phyloP scores from a whole-genome alignment of 2,329 filamentous ascomycete species.

The Erysiphe neolycopersici region DNA sequence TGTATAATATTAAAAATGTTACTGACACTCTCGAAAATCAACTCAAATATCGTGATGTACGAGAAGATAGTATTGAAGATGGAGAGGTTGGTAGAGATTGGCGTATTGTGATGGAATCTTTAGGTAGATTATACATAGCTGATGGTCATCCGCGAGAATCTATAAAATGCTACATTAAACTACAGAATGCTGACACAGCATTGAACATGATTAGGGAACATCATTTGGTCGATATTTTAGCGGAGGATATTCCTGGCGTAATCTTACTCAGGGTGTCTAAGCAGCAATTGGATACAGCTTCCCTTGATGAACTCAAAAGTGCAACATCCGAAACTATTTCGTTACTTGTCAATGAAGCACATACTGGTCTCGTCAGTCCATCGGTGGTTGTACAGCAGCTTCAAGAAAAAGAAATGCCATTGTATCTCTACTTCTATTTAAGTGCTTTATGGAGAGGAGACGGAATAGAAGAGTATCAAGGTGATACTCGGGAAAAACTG shows the following conservation, averaged over 20 bases:
- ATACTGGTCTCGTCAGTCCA: conserved; percentile 61
- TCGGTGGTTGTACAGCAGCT: conserved; percentile 57
- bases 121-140: conserved; percentile 65
- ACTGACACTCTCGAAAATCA: conserved; percentile 60
- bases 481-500: conserved; percentile 28
- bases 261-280: conserved; percentile 64
- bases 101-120: conserved; percentile 63
- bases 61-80: conserved; percentile 48
- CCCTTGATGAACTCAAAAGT: conserved; percentile 45
- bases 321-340: conserved; percentile 61
- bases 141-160: conserved; percentile 63
- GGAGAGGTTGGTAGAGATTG: conserved; percentile 55
- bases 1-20: conserved; percentile 57
- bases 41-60: conserved; percentile 46
- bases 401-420: conserved; percentile 32
- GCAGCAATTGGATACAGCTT: conserved; percentile 37
- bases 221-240: conserved; percentile 69
- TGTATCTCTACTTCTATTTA: conserved; percentile 84
- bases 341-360: conserved; percentile 71
- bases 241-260: conserved; percentile 72
- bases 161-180: conserved; percentile 61
- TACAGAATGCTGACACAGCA: conserved; percentile 76
- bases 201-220: conserved; percentile 69
- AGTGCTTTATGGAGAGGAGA: conserved; percentile 62
- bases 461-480: conserved; percentile 26